Conservation (phyloP, 2,329 filamentous ascomycete species). For the Neopestalotiopsis sp. region DNA sequence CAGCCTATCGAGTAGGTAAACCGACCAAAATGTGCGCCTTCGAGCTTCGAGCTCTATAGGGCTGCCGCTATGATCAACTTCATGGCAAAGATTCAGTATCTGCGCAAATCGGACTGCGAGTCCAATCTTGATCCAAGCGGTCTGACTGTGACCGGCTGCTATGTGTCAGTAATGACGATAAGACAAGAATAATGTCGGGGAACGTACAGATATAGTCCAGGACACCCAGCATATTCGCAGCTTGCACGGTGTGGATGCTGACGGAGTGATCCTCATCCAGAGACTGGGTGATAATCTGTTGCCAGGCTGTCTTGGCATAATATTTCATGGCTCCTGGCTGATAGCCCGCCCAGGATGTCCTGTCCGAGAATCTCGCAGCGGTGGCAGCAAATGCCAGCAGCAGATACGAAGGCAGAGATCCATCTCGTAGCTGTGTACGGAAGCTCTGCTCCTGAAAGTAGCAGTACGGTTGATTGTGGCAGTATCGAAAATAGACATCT, state of each 20-base stretch:
- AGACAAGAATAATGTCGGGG: neutral
- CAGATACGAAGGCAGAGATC: neutral
- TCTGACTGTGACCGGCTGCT: neutral
- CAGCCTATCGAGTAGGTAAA: neutral
- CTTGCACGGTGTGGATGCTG: neutral
- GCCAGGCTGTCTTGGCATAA: neutral
- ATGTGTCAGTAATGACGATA: neutral
- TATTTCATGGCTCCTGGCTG: neutral
- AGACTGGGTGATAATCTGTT: neutral
- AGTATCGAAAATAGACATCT: neutral
- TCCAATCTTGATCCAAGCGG: neutral
- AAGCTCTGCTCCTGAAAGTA: slow-evolving; percentile 1
- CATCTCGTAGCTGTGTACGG: neutral
- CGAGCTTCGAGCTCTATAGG: neutral
- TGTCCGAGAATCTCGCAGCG: neutral
- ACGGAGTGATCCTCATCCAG: neutral
- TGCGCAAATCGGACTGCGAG: slow-evolving; percentile 1
- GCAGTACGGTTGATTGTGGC: neutral
- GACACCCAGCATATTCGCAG: neutral
- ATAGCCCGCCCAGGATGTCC: neutral
- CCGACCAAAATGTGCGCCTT: neutral
- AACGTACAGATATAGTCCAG: neutral
- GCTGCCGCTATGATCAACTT: neutral
- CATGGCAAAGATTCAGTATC: neutral
- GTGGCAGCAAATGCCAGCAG: neutral